These are phyloP conservation scores for Sporothrix brunneoviolacea DNA, from an alignment of 2,329 filamentous ascomycete species.

Conservation along the genomic window DNA sequence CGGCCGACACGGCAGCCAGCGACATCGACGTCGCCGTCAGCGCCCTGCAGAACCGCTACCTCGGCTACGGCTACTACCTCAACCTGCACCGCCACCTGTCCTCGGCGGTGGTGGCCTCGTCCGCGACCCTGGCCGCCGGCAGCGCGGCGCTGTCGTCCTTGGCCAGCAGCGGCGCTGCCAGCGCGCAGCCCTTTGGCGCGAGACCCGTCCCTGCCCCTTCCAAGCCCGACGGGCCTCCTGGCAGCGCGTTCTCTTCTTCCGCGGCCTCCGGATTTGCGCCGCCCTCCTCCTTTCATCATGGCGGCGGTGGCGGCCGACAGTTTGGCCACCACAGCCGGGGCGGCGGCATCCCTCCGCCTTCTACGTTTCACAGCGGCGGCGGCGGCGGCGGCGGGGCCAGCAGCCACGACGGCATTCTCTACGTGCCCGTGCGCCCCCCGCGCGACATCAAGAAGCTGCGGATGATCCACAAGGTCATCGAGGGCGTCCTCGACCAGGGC, in stretches of 20 bases:
- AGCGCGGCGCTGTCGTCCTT: neutral
- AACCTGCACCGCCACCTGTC: constrained; percentile 77
- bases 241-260: too few relatives aligned
- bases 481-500: constrained; percentile 70
- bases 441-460: constrained; percentile 70
- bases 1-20: constrained; percentile 71
- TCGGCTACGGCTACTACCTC: constrained; percentile 78
- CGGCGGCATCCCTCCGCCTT: constrained; percentile 56
- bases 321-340: neutral
- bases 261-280: constrained; percentile 64
- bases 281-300: constrained; percentile 56
- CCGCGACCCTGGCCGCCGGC: constrained; percentile 21
- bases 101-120: constrained; percentile 55
- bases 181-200: constrained; percentile 29
- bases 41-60: constrained; percentile 71
- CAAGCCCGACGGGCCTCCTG: neutral
- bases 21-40: constrained; percentile 79
- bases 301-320: constrained; percentile 21
- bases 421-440: constrained; percentile 69
- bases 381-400: constrained; percentile 34
- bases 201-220: constrained; percentile 3
- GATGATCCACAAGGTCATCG: constrained; percentile 82
- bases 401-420: constrained; percentile 43
- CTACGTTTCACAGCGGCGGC: constrained; percentile 52
- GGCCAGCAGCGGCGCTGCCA: neutral